Conservation (phyloP, 208 protist genomes). For the Trypanosoma boissoni region DNA sequence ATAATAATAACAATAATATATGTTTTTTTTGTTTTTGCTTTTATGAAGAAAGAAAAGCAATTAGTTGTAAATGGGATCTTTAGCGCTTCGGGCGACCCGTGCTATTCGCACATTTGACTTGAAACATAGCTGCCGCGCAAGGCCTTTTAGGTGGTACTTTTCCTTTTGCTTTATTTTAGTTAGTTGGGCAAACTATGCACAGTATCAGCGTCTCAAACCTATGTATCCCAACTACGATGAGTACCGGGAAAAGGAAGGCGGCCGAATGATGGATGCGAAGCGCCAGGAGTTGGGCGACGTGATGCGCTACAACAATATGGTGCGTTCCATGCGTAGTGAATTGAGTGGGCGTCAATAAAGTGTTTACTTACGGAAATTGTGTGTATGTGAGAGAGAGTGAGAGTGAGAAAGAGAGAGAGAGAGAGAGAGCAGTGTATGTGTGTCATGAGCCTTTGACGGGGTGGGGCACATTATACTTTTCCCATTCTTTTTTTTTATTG, state of each 20-base stretch:
- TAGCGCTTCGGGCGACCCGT: conserved; percentile 31
- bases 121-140: conserved; percentile 42
- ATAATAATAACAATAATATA: conserved; percentile 14
- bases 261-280: conserved; percentile 70
- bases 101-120: conserved; percentile 54
- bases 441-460: no score
- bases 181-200: conserved; percentile 69
- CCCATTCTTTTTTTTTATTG: background rate
- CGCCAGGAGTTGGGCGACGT: conserved; percentile 74
- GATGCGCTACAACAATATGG: conserved; percentile 78
- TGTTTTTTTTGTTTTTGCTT: conserved; percentile 1
- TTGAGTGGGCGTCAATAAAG: conserved; percentile 20
- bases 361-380: background rate
- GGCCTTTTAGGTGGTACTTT: conserved; percentile 59
- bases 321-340: conserved; percentile 63
- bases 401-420: background rate
- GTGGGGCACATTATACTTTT: background rate
- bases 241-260: conserved; percentile 55
- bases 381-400: background rate
- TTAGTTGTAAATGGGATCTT: background rate
- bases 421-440: background rate
- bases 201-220: conserved; percentile 62
- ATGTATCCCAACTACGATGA: conserved; percentile 71
- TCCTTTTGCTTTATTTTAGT: conserved; percentile 42
- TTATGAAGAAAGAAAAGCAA: background rate